Conservation (phyloP, 2,329 filamentous ascomycete genomes). For the Thelonectria rubi region DNA sequence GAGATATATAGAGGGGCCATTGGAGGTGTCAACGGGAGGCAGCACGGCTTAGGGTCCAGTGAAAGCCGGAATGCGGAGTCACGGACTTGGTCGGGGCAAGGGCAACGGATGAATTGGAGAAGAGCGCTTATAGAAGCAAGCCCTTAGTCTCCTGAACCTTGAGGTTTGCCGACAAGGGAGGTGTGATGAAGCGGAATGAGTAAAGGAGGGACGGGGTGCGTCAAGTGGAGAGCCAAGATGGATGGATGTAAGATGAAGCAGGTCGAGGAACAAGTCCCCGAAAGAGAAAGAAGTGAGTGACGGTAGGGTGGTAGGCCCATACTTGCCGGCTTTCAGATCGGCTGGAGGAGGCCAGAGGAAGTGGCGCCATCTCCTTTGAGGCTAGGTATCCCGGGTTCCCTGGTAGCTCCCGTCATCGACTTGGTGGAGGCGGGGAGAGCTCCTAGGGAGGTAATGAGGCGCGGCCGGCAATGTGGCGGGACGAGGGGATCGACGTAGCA, state of each 20-base stretch:
- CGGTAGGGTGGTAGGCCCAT: conserved; percentile 5
- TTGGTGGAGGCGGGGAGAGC: conserved; percentile 9
- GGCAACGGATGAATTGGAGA: conserved; percentile 24
- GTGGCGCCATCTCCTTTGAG: conserved; percentile 17
- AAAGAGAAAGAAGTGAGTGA: conserved; percentile 7
- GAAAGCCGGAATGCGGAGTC: conserved; percentile 22
- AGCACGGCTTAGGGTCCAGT: conserved; percentile 15
- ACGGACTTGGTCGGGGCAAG: conserved; percentile 16
- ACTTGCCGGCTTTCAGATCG: conserved; percentile 17
- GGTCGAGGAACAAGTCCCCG: conserved; percentile 14
- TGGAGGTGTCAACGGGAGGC: conserved; percentile 10
- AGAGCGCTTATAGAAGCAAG: conserved; percentile 22
- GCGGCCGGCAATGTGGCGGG: conserved; percentile 14
- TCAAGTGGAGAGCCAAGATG: conserved; percentile 23
- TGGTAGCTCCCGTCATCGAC: conserved; percentile 10
- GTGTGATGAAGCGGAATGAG: conserved; percentile 4
- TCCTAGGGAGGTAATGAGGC: background rate
- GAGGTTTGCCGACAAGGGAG: conserved; percentile 12
- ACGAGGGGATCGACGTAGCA: conserved; percentile 13
- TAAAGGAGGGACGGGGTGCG: conserved; percentile 9
- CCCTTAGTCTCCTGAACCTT: conserved; percentile 16
- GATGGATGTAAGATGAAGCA: conserved; percentile 30
- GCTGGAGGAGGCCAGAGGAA: conserved; percentile 9
- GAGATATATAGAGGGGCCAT: conserved; percentile 20
- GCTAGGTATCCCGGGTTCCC: background rate